Evolutionary conservation across 768 basidiomycete species (phyloP).

Genomic region (Russula sp.): DNA sequence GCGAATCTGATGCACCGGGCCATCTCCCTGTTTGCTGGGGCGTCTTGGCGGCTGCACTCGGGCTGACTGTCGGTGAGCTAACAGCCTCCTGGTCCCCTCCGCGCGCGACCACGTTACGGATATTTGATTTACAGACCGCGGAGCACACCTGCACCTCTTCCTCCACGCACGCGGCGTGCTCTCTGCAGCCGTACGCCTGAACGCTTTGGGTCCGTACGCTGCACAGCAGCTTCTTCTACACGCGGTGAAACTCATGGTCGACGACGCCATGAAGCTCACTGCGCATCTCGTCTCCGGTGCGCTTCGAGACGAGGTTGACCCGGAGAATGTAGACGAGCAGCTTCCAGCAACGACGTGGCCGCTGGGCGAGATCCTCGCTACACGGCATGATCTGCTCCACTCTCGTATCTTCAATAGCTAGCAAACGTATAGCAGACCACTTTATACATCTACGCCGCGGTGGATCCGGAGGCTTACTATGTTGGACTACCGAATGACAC

Average conservation of each 20-base stretch:
- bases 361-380: constrained; percentile 84
- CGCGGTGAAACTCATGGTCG: constrained; percentile 60
- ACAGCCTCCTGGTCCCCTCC: background rate
- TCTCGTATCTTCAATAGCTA: constrained; percentile 94
- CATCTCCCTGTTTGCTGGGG: constrained; percentile 94
- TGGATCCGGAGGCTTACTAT: no score
- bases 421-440: background rate
- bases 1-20: constrained; percentile 48
- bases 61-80: constrained; percentile 57
- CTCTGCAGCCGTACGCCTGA: constrained; percentile 89
- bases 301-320: constrained; percentile 33
- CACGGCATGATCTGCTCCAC: constrained; percentile 91
- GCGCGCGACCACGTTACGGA: background rate
- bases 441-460: no score
- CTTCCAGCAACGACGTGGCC: constrained; percentile 90
- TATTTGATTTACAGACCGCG: constrained; percentile 48
- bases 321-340: constrained; percentile 5
- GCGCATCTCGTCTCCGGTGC: constrained; percentile 17
- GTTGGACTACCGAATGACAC: no score
- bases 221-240: constrained; percentile 85
- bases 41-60: constrained; percentile 70
- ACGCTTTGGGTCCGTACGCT: constrained; percentile 87
- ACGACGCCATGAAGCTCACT: constrained; percentile 37
- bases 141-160: constrained; percentile 87
- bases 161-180: constrained; percentile 85